phyloP scores from a whole-genome alignment of 768 basidiomycete species.

The Dioszegia hungarica region DNA sequence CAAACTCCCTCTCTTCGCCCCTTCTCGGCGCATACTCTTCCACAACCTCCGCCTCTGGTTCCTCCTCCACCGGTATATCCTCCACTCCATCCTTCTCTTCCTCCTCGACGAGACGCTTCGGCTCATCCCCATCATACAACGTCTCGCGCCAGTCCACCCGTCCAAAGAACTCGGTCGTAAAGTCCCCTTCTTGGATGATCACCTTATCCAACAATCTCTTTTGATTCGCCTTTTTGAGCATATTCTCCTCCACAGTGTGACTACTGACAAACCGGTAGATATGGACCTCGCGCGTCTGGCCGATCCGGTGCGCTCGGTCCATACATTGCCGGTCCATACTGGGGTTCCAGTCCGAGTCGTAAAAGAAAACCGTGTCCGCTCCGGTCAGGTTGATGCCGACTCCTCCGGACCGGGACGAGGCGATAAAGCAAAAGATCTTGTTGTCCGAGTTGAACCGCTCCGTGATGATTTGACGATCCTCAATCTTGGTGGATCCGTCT shows the following conservation, averaged over 20 bases:
- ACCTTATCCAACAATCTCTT: constrained; percentile 85
- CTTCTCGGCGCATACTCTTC: constrained; percentile 13
- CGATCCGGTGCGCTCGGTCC: constrained; percentile 51
- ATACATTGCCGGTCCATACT: constrained; percentile 54
- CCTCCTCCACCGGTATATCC: constrained; percentile 31
- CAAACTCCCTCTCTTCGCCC: constrained; percentile 43
- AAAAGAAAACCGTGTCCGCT: constrained; percentile 53
- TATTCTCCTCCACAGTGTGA: constrained; percentile 85
- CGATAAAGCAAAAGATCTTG: constrained; percentile 52
- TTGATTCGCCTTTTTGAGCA: constrained; percentile 96
- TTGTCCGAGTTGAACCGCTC: constrained; percentile 53
- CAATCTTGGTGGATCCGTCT: constrained; percentile 91
- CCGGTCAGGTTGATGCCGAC: constrained; percentile 80
- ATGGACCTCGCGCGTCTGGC: constrained; percentile 60
- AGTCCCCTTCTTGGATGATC: constrained; percentile 89
- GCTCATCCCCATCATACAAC: constrained; percentile 55
- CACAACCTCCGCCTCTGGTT: constrained; percentile 29
- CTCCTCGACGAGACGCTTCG: not conserved
- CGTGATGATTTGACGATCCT: constrained; percentile 62
- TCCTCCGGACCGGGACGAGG: constrained; percentile 52
- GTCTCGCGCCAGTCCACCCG: constrained; percentile 75
- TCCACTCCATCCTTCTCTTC: constrained; percentile 28
- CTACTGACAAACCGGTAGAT: constrained; percentile 79
- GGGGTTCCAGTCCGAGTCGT: constrained; percentile 53
- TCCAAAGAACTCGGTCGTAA: constrained; percentile 54